Evolutionary conservation across 2,329 filamentous ascomycete genomes (phyloP).

Genomic region (Zymoseptoria ardabiliae): DNA sequence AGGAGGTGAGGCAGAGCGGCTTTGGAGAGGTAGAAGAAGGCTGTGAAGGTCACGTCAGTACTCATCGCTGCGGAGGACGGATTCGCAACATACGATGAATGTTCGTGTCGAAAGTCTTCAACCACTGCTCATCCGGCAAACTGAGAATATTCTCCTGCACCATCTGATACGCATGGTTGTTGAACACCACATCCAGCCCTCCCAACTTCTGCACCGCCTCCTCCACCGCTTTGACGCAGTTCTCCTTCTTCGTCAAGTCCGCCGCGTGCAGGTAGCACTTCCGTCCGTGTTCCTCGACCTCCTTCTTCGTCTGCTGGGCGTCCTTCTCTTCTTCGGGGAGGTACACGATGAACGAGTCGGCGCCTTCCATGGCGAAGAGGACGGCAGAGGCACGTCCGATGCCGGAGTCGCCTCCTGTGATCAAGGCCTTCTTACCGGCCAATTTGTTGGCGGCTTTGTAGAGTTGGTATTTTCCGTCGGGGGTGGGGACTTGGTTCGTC

Average conservation of each 20-base stretch:
- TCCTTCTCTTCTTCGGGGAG: slow-evolving; percentile 69
- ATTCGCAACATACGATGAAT: slow-evolving; percentile 49
- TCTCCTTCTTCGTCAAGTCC: slow-evolving; percentile 58
- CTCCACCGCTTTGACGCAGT: slow-evolving; percentile 64
- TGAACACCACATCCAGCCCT: slow-evolving; percentile 64
- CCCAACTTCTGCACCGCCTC: slow-evolving; percentile 59
- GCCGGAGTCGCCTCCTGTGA: slow-evolving; percentile 73
- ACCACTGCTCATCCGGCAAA: slow-evolving; percentile 70
- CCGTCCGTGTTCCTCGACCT: slow-evolving; percentile 59
- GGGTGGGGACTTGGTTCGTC: slow-evolving; percentile 59
- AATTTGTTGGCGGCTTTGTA: slow-evolving; percentile 74
- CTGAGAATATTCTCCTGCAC: slow-evolving; percentile 65
- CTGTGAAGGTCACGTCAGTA: slow-evolving; percentile 11
- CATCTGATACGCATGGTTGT: slow-evolving; percentile 68
- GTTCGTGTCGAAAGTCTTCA: slow-evolving; percentile 73
- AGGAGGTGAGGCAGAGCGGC: slow-evolving; percentile 69
- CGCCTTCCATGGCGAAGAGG: slow-evolving; percentile 74
- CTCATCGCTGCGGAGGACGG: not conserved
- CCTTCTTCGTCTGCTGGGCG: slow-evolving; percentile 64
- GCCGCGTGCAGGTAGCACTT: slow-evolving; percentile 58
- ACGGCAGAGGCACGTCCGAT: slow-evolving; percentile 71
- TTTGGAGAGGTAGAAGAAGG: slow-evolving; percentile 71
- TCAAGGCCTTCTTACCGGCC: slow-evolving; percentile 65
- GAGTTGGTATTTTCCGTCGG: slow-evolving; percentile 58
- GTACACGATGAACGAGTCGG: slow-evolving; percentile 65